Conservation (phyloP, 306 rosid genomes). For the Datisca glomerata region DNA sequence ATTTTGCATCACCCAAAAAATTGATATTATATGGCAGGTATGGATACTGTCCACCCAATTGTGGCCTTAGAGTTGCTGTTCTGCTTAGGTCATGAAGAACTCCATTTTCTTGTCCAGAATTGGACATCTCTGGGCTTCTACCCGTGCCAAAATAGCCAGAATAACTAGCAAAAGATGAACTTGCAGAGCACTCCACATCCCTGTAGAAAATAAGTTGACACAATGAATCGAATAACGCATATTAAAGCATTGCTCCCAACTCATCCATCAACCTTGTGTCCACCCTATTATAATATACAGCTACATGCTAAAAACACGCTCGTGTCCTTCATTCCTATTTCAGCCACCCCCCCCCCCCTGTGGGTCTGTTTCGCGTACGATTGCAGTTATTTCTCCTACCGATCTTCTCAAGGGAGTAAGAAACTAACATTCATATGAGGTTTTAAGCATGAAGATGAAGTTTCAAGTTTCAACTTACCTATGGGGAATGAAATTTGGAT, state of each 20-base stretch:
- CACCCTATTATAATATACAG: too few relatives aligned
- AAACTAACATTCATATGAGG: neutral
- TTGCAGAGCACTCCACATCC: conserved; percentile 65
- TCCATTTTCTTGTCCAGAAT: conserved; percentile 36
- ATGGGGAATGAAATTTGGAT: conserved; percentile 50
- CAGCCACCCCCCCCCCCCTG: too few relatives aligned
- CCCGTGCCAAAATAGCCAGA: conserved; percentile 38
- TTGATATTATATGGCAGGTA: conserved; percentile 60
- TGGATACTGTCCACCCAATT: conserved; percentile 47
- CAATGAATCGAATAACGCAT: conserved; percentile 1
- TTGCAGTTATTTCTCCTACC: too few relatives aligned
- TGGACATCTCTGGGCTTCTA: conserved; percentile 31
- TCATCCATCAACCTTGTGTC: too few relatives aligned
- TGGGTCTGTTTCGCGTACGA: too few relatives aligned
- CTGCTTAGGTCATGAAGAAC: conserved; percentile 25
- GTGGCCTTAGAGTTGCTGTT: conserved; percentile 43
- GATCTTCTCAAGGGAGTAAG: too few relatives aligned
- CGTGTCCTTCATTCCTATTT: too few relatives aligned
- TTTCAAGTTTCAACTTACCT: conserved; percentile 34
- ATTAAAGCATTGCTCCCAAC: neutral
- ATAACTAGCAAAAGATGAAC: conserved; percentile 46
- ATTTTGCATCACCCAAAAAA: conserved; percentile 36
- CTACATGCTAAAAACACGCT: too few relatives aligned
- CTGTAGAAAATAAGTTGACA: conserved; percentile 20
- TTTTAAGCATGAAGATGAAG: neutral